phyloP scores from a whole-genome alignment of 371 early-diverging fungal species.

The Mucor saturninus region DNA sequence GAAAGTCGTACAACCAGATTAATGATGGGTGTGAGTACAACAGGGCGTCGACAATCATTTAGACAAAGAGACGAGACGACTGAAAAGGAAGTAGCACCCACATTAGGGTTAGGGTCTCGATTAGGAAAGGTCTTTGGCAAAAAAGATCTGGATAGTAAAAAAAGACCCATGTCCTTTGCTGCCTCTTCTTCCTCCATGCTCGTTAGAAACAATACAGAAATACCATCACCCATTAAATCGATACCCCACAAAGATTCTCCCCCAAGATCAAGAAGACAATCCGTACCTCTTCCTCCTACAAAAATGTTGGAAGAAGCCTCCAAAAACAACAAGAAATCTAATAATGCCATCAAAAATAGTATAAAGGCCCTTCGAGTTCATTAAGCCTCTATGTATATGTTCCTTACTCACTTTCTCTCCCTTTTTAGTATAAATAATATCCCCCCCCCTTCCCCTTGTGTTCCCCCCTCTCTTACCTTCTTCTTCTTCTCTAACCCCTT shows the following conservation, averaged over 20 bases:
- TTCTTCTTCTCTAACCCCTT: too few species aligned
- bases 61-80: slow-evolving; percentile 16
- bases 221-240: slow-evolving; percentile 16
- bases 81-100: slow-evolving; percentile 9
- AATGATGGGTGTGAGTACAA: slow-evolving; percentile 51
- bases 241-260: slow-evolving; percentile 6
- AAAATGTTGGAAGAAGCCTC: slow-evolving; percentile 2
- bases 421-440: neutral
- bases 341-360: slow-evolving; percentile 20
- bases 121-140: slow-evolving; percentile 11
- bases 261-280: slow-evolving; percentile 24
- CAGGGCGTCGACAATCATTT: slow-evolving; percentile 31
- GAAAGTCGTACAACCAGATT: slow-evolving; percentile 48
- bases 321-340: neutral
- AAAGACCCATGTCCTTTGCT: slow-evolving; percentile 32
- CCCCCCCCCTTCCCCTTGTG: too few species aligned
- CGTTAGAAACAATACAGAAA: slow-evolving; percentile 21
- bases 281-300: slow-evolving; percentile 27
- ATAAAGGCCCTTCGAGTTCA: slow-evolving; percentile 41
- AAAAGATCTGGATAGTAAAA: slow-evolving; percentile 17
- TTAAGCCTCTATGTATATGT: slow-evolving; percentile 12
- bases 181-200: slow-evolving; percentile 17
- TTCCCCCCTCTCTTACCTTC: too few species aligned
- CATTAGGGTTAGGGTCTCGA: slow-evolving; percentile 18
- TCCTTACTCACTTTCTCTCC: neutral